These are phyloP conservation scores for Mallotus japonicus DNA, from an alignment of 441 rosid species.

Conservation along the genomic window DNA sequence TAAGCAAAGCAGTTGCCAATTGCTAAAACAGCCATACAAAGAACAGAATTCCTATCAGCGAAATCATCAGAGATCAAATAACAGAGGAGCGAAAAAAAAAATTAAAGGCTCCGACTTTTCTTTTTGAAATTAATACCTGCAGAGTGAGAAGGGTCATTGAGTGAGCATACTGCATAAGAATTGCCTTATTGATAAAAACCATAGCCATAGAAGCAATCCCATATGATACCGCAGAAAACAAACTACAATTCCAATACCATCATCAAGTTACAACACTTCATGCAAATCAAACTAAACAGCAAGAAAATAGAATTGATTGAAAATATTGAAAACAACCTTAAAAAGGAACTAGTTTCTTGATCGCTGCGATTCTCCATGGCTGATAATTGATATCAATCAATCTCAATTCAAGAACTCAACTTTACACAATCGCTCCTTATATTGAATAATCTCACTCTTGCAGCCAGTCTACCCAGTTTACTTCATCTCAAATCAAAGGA, in stretches of 20 bases:
- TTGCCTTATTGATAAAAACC: conserved; percentile 95
- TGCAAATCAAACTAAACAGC: neutral
- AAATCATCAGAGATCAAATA: neutral
- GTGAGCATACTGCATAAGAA: conserved; percentile 75
- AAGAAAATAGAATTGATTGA: neutral
- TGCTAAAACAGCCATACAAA: conserved; percentile 49
- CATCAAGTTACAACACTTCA: neutral
- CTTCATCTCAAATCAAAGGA: neutral
- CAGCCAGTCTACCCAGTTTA: conserved; percentile 6
- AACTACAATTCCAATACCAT: conserved; percentile 41
- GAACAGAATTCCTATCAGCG: conserved; percentile 5
- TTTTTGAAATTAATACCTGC: conserved; percentile 48
- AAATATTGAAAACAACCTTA: conserved; percentile 38
- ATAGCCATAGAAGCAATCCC: conserved; percentile 95
- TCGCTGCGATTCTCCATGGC: conserved; percentile 57
- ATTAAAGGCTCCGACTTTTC: neutral
- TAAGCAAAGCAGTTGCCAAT: conserved; percentile 79
- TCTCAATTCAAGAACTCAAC: neutral
- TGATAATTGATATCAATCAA: neutral
- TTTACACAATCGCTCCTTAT: neutral
- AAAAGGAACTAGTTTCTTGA: conserved; percentile 43
- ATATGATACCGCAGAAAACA: conserved; percentile 77
- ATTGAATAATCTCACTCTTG: conserved; percentile 6
- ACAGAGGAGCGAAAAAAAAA: neutral
- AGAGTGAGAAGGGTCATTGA: conserved; percentile 87